phyloP scores from a whole-genome alignment of 1,284 basidiomycete genomes.

The Trametes hirsuta region DNA sequence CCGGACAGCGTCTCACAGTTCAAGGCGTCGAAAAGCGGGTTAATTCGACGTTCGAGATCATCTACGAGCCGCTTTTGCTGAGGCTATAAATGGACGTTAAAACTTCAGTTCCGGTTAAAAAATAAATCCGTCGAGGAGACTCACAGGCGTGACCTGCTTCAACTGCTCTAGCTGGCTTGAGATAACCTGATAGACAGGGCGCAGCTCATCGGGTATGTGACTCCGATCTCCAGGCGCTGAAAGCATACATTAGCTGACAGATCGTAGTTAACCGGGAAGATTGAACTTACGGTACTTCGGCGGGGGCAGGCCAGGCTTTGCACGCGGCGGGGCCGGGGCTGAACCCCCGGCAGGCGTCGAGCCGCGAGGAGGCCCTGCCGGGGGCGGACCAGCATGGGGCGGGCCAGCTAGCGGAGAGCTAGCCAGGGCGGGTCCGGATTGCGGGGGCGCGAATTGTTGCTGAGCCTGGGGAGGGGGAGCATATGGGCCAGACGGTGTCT shows the following conservation, averaged over 20 bases:
- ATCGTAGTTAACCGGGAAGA: background rate
- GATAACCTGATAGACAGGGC: slow-evolving; percentile 73
- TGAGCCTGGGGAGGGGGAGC: slow-evolving; percentile 20
- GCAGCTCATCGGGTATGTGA: slow-evolving; percentile 81
- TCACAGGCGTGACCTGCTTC: slow-evolving; percentile 73
- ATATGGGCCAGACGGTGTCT: slow-evolving; percentile 20
- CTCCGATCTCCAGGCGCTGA: slow-evolving; percentile 87
- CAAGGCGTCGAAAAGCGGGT: slow-evolving; percentile 86
- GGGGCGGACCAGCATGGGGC: slow-evolving; percentile 44
- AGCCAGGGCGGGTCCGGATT: slow-evolving; percentile 32
- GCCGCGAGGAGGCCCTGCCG: slow-evolving; percentile 45
- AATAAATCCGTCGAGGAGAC: slow-evolving; percentile 30
- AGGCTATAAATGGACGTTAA: slow-evolving; percentile 46
- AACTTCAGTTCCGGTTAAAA: no score
- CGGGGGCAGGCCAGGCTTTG: slow-evolving; percentile 51
- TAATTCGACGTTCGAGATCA: slow-evolving; percentile 88
- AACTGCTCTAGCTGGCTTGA: slow-evolving; percentile 63
- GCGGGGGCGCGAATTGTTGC: slow-evolving; percentile 28
- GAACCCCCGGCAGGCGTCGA: slow-evolving; percentile 40
- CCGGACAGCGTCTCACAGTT: slow-evolving; percentile 90
- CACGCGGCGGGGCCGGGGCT: slow-evolving; percentile 31
- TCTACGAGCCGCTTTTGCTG: slow-evolving; percentile 86
- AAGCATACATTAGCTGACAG: slow-evolving; percentile 12
- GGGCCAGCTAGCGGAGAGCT: slow-evolving; percentile 37
- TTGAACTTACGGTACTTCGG: slow-evolving; percentile 84